Percentiles rank a stretch among this genome's conserved stretches.
phyloP scores from a whole-genome alignment of 805 yeast genomes.

The Ogataea glucozyma region DNA sequence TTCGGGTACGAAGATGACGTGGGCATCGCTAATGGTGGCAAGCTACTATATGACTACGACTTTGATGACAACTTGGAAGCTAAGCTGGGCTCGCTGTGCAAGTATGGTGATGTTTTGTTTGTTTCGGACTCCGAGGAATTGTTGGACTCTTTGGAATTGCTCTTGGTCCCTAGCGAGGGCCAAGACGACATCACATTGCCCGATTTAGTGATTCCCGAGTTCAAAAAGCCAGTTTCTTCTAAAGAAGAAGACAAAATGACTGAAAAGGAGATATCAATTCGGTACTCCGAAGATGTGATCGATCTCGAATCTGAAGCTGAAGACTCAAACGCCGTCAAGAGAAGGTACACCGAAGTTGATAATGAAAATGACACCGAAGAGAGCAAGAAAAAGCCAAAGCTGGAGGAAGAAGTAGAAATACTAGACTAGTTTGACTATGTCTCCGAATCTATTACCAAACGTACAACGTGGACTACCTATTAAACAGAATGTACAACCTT shows the following conservation, averaged over 20 bases:
- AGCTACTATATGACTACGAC: constrained; percentile 79
- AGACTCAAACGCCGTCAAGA: constrained; percentile 15
- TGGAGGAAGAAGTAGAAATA: constrained; percentile 8
- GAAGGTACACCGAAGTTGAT: constrained; percentile 14
- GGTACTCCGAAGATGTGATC: constrained; percentile 21
- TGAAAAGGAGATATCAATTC: constrained; percentile 25
- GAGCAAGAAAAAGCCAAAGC: constrained; percentile 13
- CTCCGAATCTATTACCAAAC: no score
- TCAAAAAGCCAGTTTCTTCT: constrained; percentile 20
- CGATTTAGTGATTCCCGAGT: constrained; percentile 24
- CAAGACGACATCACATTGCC: constrained; percentile 22
- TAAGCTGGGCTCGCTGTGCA: constrained; percentile 50
- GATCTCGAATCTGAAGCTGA: constrained; percentile 19
- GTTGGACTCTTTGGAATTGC: constrained; percentile 63
- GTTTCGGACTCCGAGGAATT: constrained; percentile 81
- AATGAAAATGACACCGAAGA: constrained; percentile 22
- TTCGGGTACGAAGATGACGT: constrained; percentile 63
- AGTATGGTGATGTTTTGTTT: constrained; percentile 61
- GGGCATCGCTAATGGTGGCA: constrained; percentile 46
- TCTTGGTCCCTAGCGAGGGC: constrained; percentile 34
- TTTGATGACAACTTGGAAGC: constrained; percentile 73
- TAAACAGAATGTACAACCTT: not conserved
- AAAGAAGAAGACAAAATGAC: constrained; percentile 24
- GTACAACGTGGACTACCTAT: no score
- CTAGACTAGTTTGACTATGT: constrained; percentile 7